Percentiles rank a stretch among this genome's conserved stretches.
These are phyloP conservation scores for Russula vinacea DNA, from an alignment of 768 basidiomycete species.

Conservation along the genomic window DNA sequence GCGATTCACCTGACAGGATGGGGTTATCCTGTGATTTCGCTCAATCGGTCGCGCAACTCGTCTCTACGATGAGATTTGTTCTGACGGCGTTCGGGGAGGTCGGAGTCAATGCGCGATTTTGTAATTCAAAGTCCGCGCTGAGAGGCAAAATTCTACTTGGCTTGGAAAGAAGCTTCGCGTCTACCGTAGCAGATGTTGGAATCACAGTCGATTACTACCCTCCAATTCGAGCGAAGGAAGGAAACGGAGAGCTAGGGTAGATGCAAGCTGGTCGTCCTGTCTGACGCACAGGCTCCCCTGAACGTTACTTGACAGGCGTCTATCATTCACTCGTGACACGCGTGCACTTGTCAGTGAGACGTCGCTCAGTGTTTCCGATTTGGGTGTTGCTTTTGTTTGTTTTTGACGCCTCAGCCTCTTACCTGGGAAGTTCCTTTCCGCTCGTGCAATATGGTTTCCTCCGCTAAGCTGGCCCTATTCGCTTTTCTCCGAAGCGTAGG, in stretches of 20 bases:
- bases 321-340: background rate
- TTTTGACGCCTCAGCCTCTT: background rate
- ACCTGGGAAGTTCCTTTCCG: too few relatives aligned
- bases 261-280: background rate
- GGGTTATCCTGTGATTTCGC: too few relatives aligned
- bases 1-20: too few relatives aligned
- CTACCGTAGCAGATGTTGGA: background rate
- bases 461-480: background rate
- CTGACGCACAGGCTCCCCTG: too few relatives aligned
- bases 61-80: too few relatives aligned
- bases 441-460: conserved; percentile 1
- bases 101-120: too few relatives aligned
- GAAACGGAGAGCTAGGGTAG: background rate
- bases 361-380: background rate
- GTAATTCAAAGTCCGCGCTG: background rate
- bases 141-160: too few relatives aligned
- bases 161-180: background rate
- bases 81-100: too few relatives aligned
- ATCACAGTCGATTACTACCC: background rate
- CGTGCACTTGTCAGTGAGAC: background rate
- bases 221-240: background rate
- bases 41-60: too few relatives aligned
- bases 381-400: background rate
- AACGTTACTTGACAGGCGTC: background rate
- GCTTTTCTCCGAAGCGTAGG: background rate